Conservation (phyloP, 2,329 filamentous ascomycete genomes). For the Cytospora mali region DNA sequence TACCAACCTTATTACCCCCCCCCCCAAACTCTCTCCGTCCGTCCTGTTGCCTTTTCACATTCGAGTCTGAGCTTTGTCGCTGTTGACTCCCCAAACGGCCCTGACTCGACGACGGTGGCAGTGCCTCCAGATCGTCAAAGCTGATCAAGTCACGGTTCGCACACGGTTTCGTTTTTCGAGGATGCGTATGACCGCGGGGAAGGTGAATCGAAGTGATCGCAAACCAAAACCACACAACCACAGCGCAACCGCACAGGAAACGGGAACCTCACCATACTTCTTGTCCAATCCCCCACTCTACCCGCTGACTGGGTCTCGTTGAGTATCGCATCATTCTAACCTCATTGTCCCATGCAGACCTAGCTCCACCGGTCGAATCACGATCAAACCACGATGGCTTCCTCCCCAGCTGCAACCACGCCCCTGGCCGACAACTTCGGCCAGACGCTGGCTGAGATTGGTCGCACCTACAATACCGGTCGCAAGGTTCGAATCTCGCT, state of each 20-base stretch:
- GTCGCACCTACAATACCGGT: neutral
- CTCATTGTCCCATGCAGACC: neutral
- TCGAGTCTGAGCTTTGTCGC: neutral
- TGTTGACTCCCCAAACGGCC: too few relatives aligned
- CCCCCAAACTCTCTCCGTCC: neutral
- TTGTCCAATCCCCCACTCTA: neutral
- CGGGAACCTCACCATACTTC: neutral
- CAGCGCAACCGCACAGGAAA: neutral
- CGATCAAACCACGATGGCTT: constrained; percentile 13
- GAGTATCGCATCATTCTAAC: neutral
- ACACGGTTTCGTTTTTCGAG: neutral
- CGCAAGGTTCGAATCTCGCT: neutral
- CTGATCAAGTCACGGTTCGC: neutral
- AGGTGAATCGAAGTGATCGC: neutral
- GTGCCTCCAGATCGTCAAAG: neutral
- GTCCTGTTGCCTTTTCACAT: neutral
- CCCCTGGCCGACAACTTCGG: neutral
- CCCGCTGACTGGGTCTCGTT: neutral
- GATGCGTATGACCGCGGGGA: neutral
- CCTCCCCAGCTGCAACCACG: neutral
- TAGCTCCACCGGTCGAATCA: neutral
- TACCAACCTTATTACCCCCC: neutral
- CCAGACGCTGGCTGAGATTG: neutral
- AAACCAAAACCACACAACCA: neutral
- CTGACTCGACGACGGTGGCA: neutral